A percentile compares a stretch with the other conserved stretches of the same genome.
phyloP scores from a whole-genome alignment of 1,284 basidiomycete genomes.

The Phlebopus sp. region DNA sequence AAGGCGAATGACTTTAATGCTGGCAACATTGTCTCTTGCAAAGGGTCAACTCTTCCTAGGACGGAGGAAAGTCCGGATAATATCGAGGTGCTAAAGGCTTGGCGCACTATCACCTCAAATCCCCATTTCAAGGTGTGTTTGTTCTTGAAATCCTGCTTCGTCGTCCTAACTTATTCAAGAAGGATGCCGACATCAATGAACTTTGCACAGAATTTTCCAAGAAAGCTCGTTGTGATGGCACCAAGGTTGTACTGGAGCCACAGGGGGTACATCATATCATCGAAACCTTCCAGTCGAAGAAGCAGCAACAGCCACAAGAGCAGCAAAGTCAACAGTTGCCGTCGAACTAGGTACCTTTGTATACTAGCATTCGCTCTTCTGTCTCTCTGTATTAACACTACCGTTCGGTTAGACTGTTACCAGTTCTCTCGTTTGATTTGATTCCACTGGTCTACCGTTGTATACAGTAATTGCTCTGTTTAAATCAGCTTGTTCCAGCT shows the following conservation, averaged over 20 bases:
- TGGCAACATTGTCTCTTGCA: slow-evolving; percentile 56
- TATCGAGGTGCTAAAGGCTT: slow-evolving; percentile 72
- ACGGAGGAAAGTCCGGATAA: slow-evolving; percentile 68
- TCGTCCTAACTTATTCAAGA: slow-evolving; percentile 3
- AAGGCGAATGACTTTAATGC: slow-evolving; percentile 25
- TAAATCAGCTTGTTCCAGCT: no score
- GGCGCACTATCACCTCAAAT: slow-evolving; percentile 68
- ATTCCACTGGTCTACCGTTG: neutral
- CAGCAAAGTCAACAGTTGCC: slow-evolving; percentile 15
- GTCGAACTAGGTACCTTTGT: slow-evolving; percentile 6
- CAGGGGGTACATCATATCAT: slow-evolving; percentile 63
- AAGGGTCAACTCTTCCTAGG: slow-evolving; percentile 60
- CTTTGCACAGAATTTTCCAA: slow-evolving; percentile 72
- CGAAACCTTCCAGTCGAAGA: slow-evolving; percentile 43
- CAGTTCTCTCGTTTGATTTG: neutral
- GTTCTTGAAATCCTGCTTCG: slow-evolving; percentile 8
- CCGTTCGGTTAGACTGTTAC: neutral
- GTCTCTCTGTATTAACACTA: neutral
- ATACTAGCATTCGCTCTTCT: neutral
- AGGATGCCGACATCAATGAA: slow-evolving; percentile 75
- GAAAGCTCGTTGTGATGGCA: slow-evolving; percentile 79
- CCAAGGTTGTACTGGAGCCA: slow-evolving; percentile 74
- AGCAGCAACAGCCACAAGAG: slow-evolving; percentile 7
- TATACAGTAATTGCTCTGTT: slow-evolving; percentile 1
- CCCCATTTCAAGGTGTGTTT: slow-evolving; percentile 66